A percentile compares a stretch with the other conserved stretches of the same genome.
Conservation (phyloP, 129 eudicot genomes). For the Logfia minima region DNA sequence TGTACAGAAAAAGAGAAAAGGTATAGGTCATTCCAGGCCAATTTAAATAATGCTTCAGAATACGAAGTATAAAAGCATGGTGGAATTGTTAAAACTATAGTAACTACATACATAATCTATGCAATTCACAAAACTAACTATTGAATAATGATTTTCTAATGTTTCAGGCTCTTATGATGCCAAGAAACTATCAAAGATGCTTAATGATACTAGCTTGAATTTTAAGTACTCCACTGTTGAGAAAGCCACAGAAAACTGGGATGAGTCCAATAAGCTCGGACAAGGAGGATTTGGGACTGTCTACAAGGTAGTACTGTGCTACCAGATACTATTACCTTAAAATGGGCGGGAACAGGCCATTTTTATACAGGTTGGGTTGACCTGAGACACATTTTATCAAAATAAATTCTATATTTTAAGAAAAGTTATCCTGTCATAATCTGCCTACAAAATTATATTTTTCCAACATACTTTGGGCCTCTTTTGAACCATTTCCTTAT, state of each 20-base stretch:
- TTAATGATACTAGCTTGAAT: conserved; percentile 62
- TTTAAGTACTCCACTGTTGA: conserved; percentile 63
- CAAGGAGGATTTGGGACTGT: conserved; percentile 84
- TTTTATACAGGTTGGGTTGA: not conserved
- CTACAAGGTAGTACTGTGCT: conserved; percentile 49
- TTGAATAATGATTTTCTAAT: not conserved
- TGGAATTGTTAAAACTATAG: not conserved
- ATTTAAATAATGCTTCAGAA: not conserved
- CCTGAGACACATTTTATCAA: not conserved
- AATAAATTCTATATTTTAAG: no score
- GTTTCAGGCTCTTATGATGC: conserved; percentile 46
- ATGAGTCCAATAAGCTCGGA: conserved; percentile 71
- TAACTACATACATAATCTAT: conserved; percentile 9
- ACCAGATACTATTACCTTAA: not conserved
- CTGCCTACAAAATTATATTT: no score
- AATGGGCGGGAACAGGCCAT: not conserved
- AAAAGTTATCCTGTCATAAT: no score
- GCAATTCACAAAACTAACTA: not conserved
- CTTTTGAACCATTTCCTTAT: not conserved
- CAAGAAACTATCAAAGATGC: conserved; percentile 46
- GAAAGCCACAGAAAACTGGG: conserved; percentile 61
- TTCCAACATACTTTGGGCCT: not conserved
- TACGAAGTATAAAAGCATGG: not conserved
- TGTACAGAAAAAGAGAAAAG: conserved; percentile 37
- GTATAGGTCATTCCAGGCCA: not conserved